Evolutionary conservation across 305 asterid genomes (phyloP).

Genomic region (Fraxinus greggii): DNA sequence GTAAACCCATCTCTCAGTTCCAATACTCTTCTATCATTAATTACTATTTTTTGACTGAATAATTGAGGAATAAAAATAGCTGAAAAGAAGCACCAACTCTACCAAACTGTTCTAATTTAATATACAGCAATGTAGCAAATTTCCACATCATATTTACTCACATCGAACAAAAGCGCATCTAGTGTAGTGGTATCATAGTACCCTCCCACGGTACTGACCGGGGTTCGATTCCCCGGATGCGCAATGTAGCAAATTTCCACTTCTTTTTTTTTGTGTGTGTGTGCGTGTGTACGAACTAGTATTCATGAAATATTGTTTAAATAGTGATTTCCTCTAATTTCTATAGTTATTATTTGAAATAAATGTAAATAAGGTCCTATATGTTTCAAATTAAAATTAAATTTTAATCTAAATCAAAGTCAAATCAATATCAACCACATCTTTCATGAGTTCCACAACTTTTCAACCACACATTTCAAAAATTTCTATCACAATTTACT

Average conservation of each 20-base stretch:
- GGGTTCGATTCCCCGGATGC: constrained; percentile 96
- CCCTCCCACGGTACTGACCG: constrained; percentile 99
- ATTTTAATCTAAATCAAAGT: too few relatives aligned
- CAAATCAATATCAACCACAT: too few relatives aligned
- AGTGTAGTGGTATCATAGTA: constrained; percentile 99
- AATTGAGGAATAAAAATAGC: neutral
- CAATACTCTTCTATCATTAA: neutral
- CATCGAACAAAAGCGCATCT: constrained; percentile 47
- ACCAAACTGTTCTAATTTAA: neutral
- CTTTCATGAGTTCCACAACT: too few relatives aligned
- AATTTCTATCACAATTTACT: too few relatives aligned
- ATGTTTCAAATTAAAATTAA: too few relatives aligned
- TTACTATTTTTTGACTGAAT: neutral
- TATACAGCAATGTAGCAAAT: too few relatives aligned
- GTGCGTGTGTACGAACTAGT: too few relatives aligned
- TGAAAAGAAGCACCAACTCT: neutral
- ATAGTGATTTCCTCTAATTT: neutral
- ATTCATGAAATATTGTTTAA: neutral
- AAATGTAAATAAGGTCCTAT: too few relatives aligned
- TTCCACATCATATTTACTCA: neutral
- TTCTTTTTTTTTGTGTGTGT: too few relatives aligned
- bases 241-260: too few relatives aligned
- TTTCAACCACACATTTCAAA: too few relatives aligned
- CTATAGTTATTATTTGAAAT: neutral
- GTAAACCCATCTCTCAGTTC: neutral